These are phyloP conservation scores for Conidiobolus incongruus DNA, from an alignment of 371 early-diverging fungal species.

Conservation along the genomic window DNA sequence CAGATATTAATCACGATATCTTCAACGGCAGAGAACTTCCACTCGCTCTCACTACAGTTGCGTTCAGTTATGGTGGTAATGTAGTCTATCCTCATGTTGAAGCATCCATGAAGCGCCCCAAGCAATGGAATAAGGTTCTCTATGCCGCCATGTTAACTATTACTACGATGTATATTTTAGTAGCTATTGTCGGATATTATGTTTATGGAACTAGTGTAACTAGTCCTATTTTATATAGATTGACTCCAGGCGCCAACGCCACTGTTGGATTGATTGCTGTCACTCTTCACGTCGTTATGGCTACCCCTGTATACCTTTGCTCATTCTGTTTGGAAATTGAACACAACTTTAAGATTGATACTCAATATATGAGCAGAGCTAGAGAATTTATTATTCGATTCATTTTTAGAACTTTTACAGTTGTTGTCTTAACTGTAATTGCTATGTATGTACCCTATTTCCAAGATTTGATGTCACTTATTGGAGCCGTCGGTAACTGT, in stretches of 20 bases:
- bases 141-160: constrained; percentile 38
- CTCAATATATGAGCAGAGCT: neutral
- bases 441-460: constrained; percentile 59
- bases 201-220: constrained; percentile 38
- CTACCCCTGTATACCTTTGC: constrained; percentile 61
- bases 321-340: constrained; percentile 55
- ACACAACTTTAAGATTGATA: constrained; percentile 18
- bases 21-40: constrained; percentile 3
- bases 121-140: constrained; percentile 43
- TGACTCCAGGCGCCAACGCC: constrained; percentile 32
- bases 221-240: constrained; percentile 41
- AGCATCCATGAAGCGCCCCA: constrained; percentile 53
- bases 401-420: constrained; percentile 25
- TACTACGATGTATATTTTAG: constrained; percentile 39
- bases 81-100: constrained; percentile 28
- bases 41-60: constrained; percentile 25
- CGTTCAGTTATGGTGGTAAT: constrained; percentile 62
- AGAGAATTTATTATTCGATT: constrained; percentile 29
- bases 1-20: constrained; percentile 8
- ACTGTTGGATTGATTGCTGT: constrained; percentile 44
- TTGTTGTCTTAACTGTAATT: constrained; percentile 19
- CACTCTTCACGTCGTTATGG: constrained; percentile 60
- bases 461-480: constrained; percentile 50
- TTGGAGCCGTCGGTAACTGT: constrained; percentile 61
- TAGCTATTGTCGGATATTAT: constrained; percentile 56